Evolutionary conservation across 768 basidiomycete genomes (phyloP), one percentile per base, ranked within the genome.

Genomic region (Leccinellum rugosiceps): DNA sequence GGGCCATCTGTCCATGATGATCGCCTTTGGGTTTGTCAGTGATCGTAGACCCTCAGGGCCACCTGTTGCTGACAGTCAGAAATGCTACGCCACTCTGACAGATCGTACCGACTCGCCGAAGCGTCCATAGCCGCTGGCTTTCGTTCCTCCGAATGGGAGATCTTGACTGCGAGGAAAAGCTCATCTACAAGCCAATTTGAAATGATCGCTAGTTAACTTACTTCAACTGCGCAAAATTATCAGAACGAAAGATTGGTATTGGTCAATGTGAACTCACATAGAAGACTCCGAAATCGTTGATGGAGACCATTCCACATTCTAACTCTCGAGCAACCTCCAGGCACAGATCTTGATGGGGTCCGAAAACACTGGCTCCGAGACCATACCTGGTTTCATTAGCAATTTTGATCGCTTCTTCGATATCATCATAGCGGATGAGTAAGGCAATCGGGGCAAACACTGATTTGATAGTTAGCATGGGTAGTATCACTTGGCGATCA

Each of bases 241-340:
- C 56, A 67, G 60, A 68, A 31, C 58, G 54, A 53, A 38, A 19
- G 41, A 48, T 25, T 46, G 35, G n/a, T 56, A 53, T 48, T 34
- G 48, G 28, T 28, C 6, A 19, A 34, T 30, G 11, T 14, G 31
- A 59, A 77, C 86, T 77, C 67, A 91, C 86, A 68, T 94, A 93
- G 75, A 86, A 93, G 8, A 89, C 87, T 13, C 83, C 94, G 68
- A 93, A 97, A 75, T 98, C 97, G 65, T 98, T 98, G 60, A 97
- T 80, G 19, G 94, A 87, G 3, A 98, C 96, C 97, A 99, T 98
- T 47, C 96, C 96, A 65, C 93, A 95, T 52, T 96, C 85, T 51
- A 99, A 76, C 49, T 78, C 76, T 63, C 85, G 85, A 28, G 94
- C 94, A 21, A 98, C 88, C 49, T 87, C 77, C 53, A 92, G 63